Evolutionary conservation across 1,284 basidiomycete species (phyloP).

Genomic region (Tetrapyrgos nigripes): DNA sequence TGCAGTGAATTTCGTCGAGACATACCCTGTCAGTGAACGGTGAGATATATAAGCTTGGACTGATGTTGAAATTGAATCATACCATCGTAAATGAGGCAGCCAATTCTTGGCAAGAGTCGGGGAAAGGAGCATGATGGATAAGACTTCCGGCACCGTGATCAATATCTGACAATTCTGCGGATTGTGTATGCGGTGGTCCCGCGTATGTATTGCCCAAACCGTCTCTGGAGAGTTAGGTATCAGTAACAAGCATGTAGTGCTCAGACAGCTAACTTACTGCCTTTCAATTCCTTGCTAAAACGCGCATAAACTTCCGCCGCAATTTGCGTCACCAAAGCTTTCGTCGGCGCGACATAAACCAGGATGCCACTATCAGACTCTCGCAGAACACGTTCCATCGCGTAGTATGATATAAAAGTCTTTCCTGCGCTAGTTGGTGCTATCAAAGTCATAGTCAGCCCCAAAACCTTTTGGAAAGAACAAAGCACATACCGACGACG

Average conservation of each 20-base stretch:
- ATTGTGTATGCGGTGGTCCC: slow-evolving; percentile 69
- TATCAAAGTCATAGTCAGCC: slow-evolving; percentile 25
- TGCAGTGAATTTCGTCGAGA: slow-evolving; percentile 75
- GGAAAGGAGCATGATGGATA: slow-evolving; percentile 71
- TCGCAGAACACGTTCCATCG: slow-evolving; percentile 72
- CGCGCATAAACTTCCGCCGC: slow-evolving; percentile 75
- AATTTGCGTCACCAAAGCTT: slow-evolving; percentile 72
- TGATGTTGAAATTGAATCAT: slow-evolving; percentile 11
- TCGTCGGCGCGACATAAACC: slow-evolving; percentile 79
- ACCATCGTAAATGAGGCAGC: slow-evolving; percentile 69
- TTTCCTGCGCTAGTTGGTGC: slow-evolving; percentile 76
- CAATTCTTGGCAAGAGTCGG: slow-evolving; percentile 65
- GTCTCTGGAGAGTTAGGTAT: slow-evolving; percentile 47
- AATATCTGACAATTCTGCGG: slow-evolving; percentile 73
- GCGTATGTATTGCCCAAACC: slow-evolving; percentile 73
- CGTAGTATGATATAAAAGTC: slow-evolving; percentile 79
- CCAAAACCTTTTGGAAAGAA: background rate
- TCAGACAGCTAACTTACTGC: slow-evolving; percentile 40
- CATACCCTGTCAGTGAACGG: slow-evolving; percentile 60
- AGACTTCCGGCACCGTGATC: slow-evolving; percentile 73
- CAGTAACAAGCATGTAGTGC: slow-evolving; percentile 33
- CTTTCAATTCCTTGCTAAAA: slow-evolving; percentile 64
- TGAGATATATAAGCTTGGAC: background rate
- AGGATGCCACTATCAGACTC: slow-evolving; percentile 67
- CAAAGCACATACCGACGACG: slow-evolving; percentile 60